Percentiles rank a stretch among this genome's conserved stretches.
Conservation (phyloP, 768 basidiomycete species). For the Cystofilobasidium capitatum region DNA sequence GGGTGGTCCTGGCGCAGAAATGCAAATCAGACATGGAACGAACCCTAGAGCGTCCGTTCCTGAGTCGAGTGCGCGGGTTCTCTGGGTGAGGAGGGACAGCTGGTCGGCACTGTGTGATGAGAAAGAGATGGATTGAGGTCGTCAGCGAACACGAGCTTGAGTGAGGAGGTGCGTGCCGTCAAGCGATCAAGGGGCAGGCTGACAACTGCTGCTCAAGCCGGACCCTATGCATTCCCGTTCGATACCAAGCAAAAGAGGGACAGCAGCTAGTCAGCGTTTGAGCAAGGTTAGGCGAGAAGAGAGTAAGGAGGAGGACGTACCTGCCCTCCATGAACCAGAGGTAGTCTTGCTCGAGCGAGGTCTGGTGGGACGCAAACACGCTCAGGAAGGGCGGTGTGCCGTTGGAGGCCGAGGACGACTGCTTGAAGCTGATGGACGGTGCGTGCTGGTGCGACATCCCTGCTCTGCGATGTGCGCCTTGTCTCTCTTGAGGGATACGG, state of each 20-base stretch:
- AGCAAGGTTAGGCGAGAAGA: background rate
- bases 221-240: constrained; percentile 1
- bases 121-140: background rate
- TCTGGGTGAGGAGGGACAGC: constrained; percentile 4
- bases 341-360: constrained; percentile 1
- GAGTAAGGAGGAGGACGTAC: background rate
- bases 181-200: background rate
- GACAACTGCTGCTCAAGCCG: constrained; percentile 21
- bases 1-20: background rate
- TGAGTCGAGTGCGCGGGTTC: constrained; percentile 16
- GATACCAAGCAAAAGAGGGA: background rate
- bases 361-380: background rate
- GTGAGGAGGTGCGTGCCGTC: too few species aligned
- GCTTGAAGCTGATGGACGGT: too few species aligned
- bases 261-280: background rate
- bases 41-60: constrained; percentile 9
- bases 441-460: too few species aligned
- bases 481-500: too few species aligned
- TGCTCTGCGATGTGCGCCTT: too few species aligned
- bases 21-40: background rate
- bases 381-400: background rate
- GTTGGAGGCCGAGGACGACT: too few species aligned
- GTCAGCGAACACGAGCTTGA: background rate
- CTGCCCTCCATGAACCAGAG: constrained; percentile 10
- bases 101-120: constrained; percentile 6